phyloP scores from a whole-genome alignment of 371 early-diverging fungal species.

The Mortierella sp. region DNA sequence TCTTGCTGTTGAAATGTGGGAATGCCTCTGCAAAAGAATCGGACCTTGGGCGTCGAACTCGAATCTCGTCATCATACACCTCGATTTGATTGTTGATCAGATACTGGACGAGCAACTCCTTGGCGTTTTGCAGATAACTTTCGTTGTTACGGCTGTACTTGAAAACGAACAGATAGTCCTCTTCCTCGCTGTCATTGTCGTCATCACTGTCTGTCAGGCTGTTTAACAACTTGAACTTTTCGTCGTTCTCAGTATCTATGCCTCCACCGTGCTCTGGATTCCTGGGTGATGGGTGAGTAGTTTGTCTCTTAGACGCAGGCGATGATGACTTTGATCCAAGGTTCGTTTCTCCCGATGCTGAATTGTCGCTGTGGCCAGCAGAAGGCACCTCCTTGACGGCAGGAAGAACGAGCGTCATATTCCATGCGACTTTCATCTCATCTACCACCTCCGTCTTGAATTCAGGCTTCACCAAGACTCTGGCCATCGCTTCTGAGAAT shows the following conservation, averaged over 20 bases:
- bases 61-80: conserved; percentile 49
- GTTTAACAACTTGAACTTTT: conserved; percentile 31
- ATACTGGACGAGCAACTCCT: conserved; percentile 57
- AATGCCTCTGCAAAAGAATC: conserved; percentile 55
- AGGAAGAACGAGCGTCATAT: conserved; percentile 33
- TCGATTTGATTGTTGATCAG: conserved; percentile 58
- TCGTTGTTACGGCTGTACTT: conserved; percentile 55
- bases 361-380: too few relatives aligned
- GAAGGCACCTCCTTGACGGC: not conserved
- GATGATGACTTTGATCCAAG: not conserved
- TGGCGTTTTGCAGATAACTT: conserved; percentile 53
- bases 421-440: conserved; percentile 32
- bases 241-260: not conserved
- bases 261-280: not conserved
- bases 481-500: conserved; percentile 15
- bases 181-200: conserved; percentile 30
- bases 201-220: conserved; percentile 44
- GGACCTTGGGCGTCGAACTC: conserved; percentile 45
- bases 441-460: conserved; percentile 36
- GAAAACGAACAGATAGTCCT: conserved; percentile 50
- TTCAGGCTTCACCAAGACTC: conserved; percentile 23
- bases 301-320: not conserved
- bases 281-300: not conserved
- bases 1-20: conserved; percentile 54
- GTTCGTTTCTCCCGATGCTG: not conserved